Base-by-base conservation (phyloP, 441 rosid genomes). In the Populus hybrid region DNA sequence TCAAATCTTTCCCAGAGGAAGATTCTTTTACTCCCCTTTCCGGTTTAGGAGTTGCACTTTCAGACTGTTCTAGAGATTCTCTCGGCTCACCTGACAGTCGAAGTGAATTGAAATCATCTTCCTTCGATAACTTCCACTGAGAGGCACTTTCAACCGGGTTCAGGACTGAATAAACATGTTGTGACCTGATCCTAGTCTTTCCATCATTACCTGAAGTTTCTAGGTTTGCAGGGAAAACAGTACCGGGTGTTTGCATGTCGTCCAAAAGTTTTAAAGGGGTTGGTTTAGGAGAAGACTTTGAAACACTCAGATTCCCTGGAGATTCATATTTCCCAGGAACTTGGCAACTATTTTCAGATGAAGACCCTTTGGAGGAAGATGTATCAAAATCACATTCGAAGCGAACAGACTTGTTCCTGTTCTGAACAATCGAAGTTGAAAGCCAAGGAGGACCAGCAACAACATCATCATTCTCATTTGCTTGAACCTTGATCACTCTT, bases 231-330 rank as follows among this genome's bases (percentile, higher is more conserved):
- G 97, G 93, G 78, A 85, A 96, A 82, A 87, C 85, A 66, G 99
- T 94, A 81, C 97, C 99, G 1, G 99, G 98, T 79, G 99, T 96
- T 83, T 96, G 98, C 97, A 96, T 92, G 76, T 91, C 99, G 76
- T 92, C 92, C 59, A 91, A 88, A 78, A 96, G 84, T 83, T 89
- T 90, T 77, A 91, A 24, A 7, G 98, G 99, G 35, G 99, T 96
- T 69, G 97, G 97, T 78, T 85, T 83, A 53, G 97, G 95, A 9
- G 89, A 85, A 73, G 71, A 75, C 82, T 85, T 81, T 70, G 85
- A 78, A 63, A 79, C 82, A 79, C 73, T 82, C 28, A 74, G 69
- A 67, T 79, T 80, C 61, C 82, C 84, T 3, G 84, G 82, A 23
- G 86, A 71, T 76, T 83, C 86, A 38, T 70, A 76, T 77, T 83